Base-by-base conservation (phyloP, 805 yeast genomes). In the Tetrapisispora phaffii region DNA sequence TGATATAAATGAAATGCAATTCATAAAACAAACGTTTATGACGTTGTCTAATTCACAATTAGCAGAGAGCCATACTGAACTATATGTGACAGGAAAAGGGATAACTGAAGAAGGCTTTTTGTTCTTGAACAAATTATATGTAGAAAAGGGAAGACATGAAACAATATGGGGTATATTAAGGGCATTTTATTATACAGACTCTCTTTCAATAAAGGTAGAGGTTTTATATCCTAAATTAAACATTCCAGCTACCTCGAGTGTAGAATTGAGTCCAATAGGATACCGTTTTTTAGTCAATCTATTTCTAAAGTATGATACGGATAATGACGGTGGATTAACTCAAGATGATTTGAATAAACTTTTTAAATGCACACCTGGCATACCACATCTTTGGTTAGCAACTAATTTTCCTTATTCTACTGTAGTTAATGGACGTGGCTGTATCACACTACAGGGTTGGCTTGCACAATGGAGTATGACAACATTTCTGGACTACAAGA, bases 391-490 rank as follows among this genome's bases (percentile, higher is more conserved):
- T 7, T 93, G 99, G 99, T 71, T 73, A 32, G 88, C 85, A 13
- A 75, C 85, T 0, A 80, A 80, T 51, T 93, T 93, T 58, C 99
- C 99, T 0, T 70, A 74, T 22, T 78, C 95, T 1, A 85, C 95
- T 10, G 96, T 90, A 1, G 77, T 95, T 44, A 89, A 88, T 59
- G 96, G 88, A 51, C 81, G 80, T 50, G 97, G 96, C 0, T 76
- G 79, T 59, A 88, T 93, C 4, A 87, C 97, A 0, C 65, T 93
- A 23, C 98, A 94, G 66, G 98, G 99, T 2, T 93, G 99, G 99
- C 67, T 93, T 33, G 98, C 98, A 0, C 97, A 90, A 57, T 93
- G 99, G 99, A 82, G 90, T 54, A 84, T 93, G 85, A 87, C 96
- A 0, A 90, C 97, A 0, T 88, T 79, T 53, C 67, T 93, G 26